Evolutionary conservation across 768 basidiomycete genomes (phyloP).

Genomic region (Boletus tylopilopsis): DNA sequence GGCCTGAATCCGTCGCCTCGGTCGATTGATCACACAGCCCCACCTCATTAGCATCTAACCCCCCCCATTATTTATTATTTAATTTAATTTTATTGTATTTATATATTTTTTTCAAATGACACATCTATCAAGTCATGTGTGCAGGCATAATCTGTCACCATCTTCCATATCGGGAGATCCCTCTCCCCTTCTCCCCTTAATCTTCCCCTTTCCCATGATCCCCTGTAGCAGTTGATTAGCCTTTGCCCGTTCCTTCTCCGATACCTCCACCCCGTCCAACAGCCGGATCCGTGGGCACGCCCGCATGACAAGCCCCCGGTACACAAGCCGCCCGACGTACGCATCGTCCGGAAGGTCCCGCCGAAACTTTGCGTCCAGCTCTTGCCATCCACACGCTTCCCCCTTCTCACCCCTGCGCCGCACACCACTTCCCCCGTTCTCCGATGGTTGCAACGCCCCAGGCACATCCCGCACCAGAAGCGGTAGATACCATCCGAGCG

Average conservation of each 20-base stretch:
- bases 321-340: constrained; percentile 84
- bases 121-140: constrained; percentile 23
- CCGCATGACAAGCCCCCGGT: constrained; percentile 85
- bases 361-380: constrained; percentile 82
- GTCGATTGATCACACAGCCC: constrained; percentile 28
- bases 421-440: constrained; percentile 26
- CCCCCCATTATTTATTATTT: neutral
- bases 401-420: constrained; percentile 31
- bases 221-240: constrained; percentile 65
- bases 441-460: constrained; percentile 64
- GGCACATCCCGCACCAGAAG: constrained; percentile 68
- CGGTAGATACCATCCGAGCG: constrained; percentile 93
- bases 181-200: constrained; percentile 27
- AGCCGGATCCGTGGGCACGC: constrained; percentile 60
- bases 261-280: constrained; percentile 85
- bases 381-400: constrained; percentile 53
- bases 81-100: neutral
- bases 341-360: constrained; percentile 84
- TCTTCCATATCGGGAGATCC: constrained; percentile 14
- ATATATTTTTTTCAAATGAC: constrained; percentile 3
- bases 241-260: constrained; percentile 82
- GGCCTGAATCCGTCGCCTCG: constrained; percentile 15
- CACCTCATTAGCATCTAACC: constrained; percentile 4
- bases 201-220: constrained; percentile 42
- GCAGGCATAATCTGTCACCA: constrained; percentile 31